Base-by-base conservation (phyloP, 805 yeast species). In the Yarrowia sp. region DNA sequence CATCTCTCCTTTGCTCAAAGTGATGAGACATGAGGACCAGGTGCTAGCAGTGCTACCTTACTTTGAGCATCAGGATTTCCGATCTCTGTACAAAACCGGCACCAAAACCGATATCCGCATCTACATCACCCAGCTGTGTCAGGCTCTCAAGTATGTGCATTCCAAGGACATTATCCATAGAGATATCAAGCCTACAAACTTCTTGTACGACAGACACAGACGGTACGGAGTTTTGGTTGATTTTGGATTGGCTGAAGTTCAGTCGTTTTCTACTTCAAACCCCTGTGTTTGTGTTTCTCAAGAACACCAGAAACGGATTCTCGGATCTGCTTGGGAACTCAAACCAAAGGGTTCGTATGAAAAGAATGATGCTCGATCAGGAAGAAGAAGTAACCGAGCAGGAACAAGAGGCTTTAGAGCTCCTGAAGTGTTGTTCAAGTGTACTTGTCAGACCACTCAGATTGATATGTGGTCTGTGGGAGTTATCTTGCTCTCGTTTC, bases 321-420 rank as follows among this genome's bases (percentile, higher is more conserved):
- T 61, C 28, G 63, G 68, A 51, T 31, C 67, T 64, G 51, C 64
- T 4, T 57, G 70, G 65, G 64, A 67, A n/a, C 53, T 35, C n/a
- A 64, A 67, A 22, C 53, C 73, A 5, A 81, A 81, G 11, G 79
- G 82, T 75, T 93, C 97, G 1, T 91, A 89, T 72, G 88, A 92
- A 9, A 91, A 90, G 73, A 90, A 89, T 70, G 99, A 95, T 77
- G 84, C 84, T 58, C 81, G 98, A 70, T 89, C 96, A 0, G 90
- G 95, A 1, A 82, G 96, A 71, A 82, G 99, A 65, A 98, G 98
- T 0, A 95, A 95, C 72, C 85, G 99, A 70, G 99, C 99, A 15
- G 98, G 98, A 8, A 92, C 98, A 0, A 81, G 98, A 70, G 98
- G 98, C 0, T 92, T 92, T 72, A 81, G 98, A 69, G 97, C 98